A percentile compares a stretch with the other conserved stretches of the same genome.
phyloP scores from a whole-genome alignment of 1,284 basidiomycete species.

The Agaricales sp. region DNA sequence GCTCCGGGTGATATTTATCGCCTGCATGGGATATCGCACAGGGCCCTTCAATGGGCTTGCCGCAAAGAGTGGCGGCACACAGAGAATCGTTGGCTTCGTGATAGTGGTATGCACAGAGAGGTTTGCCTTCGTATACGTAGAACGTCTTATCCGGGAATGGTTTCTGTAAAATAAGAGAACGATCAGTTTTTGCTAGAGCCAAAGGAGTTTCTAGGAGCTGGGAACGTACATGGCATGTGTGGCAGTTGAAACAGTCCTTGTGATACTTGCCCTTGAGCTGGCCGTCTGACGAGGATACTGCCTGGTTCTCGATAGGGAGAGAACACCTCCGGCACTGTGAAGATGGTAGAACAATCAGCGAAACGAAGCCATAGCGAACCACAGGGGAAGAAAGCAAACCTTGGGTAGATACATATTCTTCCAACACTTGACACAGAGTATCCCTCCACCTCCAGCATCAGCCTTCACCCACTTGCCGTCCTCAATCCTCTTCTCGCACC shows the following conservation, averaged over 20 bases:
- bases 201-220: constrained; percentile 3
- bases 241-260: constrained; percentile 80
- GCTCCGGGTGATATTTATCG: constrained; percentile 77
- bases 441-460: constrained; percentile 54
- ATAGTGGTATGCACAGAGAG: constrained; percentile 84
- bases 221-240: constrained; percentile 57
- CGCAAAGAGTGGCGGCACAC: constrained; percentile 68
- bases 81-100: constrained; percentile 83
- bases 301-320: constrained; percentile 78
- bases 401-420: constrained; percentile 91
- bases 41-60: constrained; percentile 82
- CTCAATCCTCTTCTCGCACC: constrained; percentile 60
- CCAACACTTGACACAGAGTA: constrained; percentile 80
- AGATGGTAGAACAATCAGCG: constrained; percentile 4
- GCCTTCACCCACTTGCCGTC: constrained; percentile 74
- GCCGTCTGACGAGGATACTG: constrained; percentile 84
- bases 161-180: constrained; percentile 36
- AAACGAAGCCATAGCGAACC: constrained; percentile 14
- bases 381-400: constrained; percentile 33
- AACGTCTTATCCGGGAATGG: constrained; percentile 84
- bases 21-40: constrained; percentile 76
- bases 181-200: constrained; percentile 6
- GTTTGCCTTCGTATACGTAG: constrained; percentile 81
- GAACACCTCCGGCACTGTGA: constrained; percentile 74
- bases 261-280: constrained; percentile 92